These are phyloP conservation scores for Tetrapisispora arboricola DNA, from an alignment of 805 yeast genomes.

Conservation along the genomic window DNA sequence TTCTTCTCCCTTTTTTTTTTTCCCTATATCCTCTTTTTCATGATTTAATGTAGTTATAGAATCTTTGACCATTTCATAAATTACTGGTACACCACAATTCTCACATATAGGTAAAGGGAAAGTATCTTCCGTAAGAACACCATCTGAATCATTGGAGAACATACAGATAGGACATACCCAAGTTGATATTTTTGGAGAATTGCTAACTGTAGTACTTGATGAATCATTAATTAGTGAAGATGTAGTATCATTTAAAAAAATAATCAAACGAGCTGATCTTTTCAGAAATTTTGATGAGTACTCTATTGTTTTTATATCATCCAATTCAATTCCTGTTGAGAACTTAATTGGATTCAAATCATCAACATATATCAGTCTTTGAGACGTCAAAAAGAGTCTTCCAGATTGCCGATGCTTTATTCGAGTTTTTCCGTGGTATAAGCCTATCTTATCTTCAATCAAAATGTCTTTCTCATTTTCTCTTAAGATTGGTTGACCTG, in stretches of 20 bases:
- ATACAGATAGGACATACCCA: constrained; percentile 90
- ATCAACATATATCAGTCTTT: constrained; percentile 65
- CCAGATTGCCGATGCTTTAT: constrained; percentile 60
- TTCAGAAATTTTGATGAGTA: constrained; percentile 50
- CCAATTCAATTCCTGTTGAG: constrained; percentile 41
- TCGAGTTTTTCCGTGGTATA: constrained; percentile 69
- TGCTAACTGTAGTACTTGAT: not conserved
- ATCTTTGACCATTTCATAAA: constrained; percentile 28
- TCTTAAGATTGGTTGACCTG: constrained; percentile 32
- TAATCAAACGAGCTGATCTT: constrained; percentile 67
- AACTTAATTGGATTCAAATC: constrained; percentile 31
- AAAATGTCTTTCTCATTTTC: constrained; percentile 42
- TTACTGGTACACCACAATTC: constrained; percentile 53
- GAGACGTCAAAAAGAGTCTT: constrained; percentile 64
- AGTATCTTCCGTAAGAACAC: constrained; percentile 7
- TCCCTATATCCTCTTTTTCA: not conserved
- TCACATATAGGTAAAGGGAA: constrained; percentile 38
- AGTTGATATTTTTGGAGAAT: too few relatives aligned
- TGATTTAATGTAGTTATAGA: constrained; percentile 16
- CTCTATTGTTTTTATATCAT: constrained; percentile 33
- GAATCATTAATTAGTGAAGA: not conserved
- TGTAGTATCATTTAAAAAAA: constrained; percentile 25
- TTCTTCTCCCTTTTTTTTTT: not conserved
- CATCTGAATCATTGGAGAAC: constrained; percentile 26
- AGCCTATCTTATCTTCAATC: constrained; percentile 51